Base-by-base conservation (phyloP, 1,139 yeast species). In the Geotrichum macrosporum region DNA sequence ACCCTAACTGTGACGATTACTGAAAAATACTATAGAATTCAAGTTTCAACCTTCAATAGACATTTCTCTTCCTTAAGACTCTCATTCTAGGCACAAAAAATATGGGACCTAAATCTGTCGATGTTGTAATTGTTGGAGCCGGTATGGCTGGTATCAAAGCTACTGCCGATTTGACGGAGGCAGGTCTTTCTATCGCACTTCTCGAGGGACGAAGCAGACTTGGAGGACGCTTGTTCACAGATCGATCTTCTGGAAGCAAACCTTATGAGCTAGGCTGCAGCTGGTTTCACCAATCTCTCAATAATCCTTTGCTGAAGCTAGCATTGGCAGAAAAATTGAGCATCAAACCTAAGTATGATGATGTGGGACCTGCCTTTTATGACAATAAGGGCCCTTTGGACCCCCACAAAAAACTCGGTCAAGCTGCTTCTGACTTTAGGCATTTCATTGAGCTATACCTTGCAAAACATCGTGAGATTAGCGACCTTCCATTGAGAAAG, bases 61-160 rank as follows among this genome's bases (percentile, higher is more conserved):
- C n/a, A n/a, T n/a, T n/a, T n/a, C n/a, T n/a, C n/a, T n/a, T n/a
- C n/a, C n/a, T n/a, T n/a, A n/a, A n/a, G n/a, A n/a, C n/a, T n/a
- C n/a, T n/a, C n/a, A n/a, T n/a, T n/a, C n/a, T n/a, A n/a, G n/a
- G n/a, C n/a, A n/a, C n/a, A n/a, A n/a, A n/a, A n/a, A 35, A 35
- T 24, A 39, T 39, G 43, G 22, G 13, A 4, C 13, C 38, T 12
- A 40, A 40, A 40, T 15, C 37, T 16, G 44, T 35, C n/a, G 48
- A 45, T 21, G 78, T 73, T 5, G 61, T 75, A 1, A 71, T 87
- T 5, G 69, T 87, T 9, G 96, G 96, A 2, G 95, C 86, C 8
- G 96, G 96, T 0, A 77, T 84, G 5, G 67, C 95, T 0, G 96
- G 95, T 0, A 69, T 87, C 35, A 81, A 83, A 55, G 85, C 95